Percentiles rank a stretch among this genome's conserved stretches.
phyloP scores from a whole-genome alignment of 495 filamentous ascomycete species.

The Podospora sp. region DNA sequence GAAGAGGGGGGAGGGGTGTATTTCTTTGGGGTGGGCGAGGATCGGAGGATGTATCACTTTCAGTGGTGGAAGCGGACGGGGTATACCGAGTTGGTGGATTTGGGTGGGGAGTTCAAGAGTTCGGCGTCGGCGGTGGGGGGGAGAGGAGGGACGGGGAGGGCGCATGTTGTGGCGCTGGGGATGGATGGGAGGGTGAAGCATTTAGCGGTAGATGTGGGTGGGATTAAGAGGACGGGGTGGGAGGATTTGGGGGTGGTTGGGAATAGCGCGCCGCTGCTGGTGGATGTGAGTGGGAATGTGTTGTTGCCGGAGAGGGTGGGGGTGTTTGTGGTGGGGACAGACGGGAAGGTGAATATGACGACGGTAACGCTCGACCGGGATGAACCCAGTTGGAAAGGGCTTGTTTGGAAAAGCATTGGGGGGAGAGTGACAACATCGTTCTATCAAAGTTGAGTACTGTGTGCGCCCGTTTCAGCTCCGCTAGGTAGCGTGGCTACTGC shows the following conservation, averaged over 20 bases:
- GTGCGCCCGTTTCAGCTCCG: no score
- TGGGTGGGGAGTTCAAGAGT: slow-evolving; percentile 14
- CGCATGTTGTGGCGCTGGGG: slow-evolving; percentile 18
- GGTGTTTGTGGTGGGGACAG: background rate
- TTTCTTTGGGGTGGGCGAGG: slow-evolving; percentile 12
- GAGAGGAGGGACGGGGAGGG: background rate
- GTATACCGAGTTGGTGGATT: background rate
- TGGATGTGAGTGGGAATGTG: background rate
- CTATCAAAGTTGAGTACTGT: background rate
- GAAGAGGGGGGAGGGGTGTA: no score
- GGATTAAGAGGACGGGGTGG: background rate
- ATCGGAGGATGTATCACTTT: slow-evolving; percentile 12
- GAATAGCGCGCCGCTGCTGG: slow-evolving; percentile 16
- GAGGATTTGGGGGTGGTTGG: slow-evolving; percentile 14
- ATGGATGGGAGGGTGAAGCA: slow-evolving; percentile 8
- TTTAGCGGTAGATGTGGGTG: background rate
- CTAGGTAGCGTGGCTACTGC: no score
- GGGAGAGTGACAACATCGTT: background rate
- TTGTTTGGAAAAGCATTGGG: background rate
- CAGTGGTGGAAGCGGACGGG: background rate
- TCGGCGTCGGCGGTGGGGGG: slow-evolving; percentile 7
- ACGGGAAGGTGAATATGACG: background rate
- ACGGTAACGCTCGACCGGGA: background rate
- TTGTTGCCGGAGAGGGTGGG: slow-evolving; percentile 4
- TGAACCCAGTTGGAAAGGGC: slow-evolving; percentile 7